Evolutionary conservation across 352 stramenopile genomes (phyloP).

Genomic region (Blastocystis sp.): DNA sequence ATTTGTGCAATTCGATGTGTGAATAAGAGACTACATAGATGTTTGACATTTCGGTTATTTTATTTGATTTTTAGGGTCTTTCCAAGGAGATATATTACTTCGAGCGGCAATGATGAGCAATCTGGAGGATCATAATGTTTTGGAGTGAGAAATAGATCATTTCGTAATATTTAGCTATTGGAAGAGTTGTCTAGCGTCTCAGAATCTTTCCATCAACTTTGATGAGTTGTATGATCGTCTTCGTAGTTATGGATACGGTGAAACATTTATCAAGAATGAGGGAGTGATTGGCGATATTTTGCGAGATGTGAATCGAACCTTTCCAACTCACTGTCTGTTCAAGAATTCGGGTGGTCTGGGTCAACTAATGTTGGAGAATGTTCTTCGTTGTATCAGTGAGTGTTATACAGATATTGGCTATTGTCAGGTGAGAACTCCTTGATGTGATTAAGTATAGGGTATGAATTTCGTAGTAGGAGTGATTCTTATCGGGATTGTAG

Average conservation of each 20-base stretch:
- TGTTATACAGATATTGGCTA: slow-evolving; percentile 54
- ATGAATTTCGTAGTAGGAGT: slow-evolving; percentile 67
- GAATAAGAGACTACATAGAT: background rate
- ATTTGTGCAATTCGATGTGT: background rate
- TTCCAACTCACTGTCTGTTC: slow-evolving; percentile 59
- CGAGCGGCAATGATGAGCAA: background rate
- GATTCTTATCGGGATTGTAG: slow-evolving; percentile 23
- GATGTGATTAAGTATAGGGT: background rate
- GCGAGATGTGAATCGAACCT: slow-evolving; percentile 60
- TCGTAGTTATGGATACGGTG: slow-evolving; percentile 31
- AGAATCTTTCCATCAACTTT: background rate
- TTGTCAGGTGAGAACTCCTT: slow-evolving; percentile 4
- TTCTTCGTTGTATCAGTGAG: slow-evolving; percentile 31
- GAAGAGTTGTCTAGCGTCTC: slow-evolving; percentile 3
- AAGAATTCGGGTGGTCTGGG: background rate
- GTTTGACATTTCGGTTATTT: background rate
- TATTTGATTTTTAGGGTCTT: background rate
- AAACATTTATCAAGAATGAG: slow-evolving; percentile 30
- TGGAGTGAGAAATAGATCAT: background rate
- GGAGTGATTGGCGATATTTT: slow-evolving; percentile 62
- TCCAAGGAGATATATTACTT: background rate
- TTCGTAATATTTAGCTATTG: slow-evolving; percentile 33
- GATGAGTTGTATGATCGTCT: slow-evolving; percentile 26
- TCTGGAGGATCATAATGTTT: background rate
- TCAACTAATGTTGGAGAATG: slow-evolving; percentile 65